Base-by-base conservation (phyloP, 1,284 basidiomycete genomes). In the Rhodofomes roseus region DNA sequence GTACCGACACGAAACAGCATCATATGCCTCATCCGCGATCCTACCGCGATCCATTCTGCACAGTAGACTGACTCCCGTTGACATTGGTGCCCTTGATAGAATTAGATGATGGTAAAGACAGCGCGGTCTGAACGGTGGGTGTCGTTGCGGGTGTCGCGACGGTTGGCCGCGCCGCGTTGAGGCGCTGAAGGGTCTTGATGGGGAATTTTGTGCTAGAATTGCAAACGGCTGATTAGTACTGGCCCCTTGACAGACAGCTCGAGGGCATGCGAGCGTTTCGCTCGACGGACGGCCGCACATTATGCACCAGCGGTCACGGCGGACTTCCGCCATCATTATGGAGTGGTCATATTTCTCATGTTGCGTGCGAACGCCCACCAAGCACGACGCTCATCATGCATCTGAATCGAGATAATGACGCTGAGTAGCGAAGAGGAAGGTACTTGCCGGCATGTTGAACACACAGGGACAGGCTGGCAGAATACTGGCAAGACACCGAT, bases 401-500 rank as follows among this genome's bases (percentile, higher is more conserved):
- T 7, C 29, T 12, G 46, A 25, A 29, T 14, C 11, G 18, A 3
- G 29, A 52, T 2, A 52, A 34, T 36, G 23, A 50, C 40, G 36
- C 34, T 40, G 31, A 48, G 25, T 14, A 46, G 60, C 57, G 60
- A 50, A 60, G 57, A 46, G 58, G 46, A 41, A 34, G 31, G 20
- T 50, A 73, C 85, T 68, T 70, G 88, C 92, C 92, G 85, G 79
- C 95, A 98, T 31, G 95, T 97, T 29, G 89, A 89, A 70, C 95
- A 98, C 20, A 96, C 91, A 0, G 94, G 92, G n/a, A 93, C 84
- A 1, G 95, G 94, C 65, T 92, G 86, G 70, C 95, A 97, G 74
- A 96, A 97, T 48, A 73, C 71, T 71, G 51, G 18, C 41, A 37
- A 46, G n/a, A 23, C 8, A 23, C 25, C 31, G 34, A 36, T 39